These are phyloP conservation scores for Pittosporum tobira DNA, from an alignment of 129 eudicot genomes.

Conservation along the genomic window DNA sequence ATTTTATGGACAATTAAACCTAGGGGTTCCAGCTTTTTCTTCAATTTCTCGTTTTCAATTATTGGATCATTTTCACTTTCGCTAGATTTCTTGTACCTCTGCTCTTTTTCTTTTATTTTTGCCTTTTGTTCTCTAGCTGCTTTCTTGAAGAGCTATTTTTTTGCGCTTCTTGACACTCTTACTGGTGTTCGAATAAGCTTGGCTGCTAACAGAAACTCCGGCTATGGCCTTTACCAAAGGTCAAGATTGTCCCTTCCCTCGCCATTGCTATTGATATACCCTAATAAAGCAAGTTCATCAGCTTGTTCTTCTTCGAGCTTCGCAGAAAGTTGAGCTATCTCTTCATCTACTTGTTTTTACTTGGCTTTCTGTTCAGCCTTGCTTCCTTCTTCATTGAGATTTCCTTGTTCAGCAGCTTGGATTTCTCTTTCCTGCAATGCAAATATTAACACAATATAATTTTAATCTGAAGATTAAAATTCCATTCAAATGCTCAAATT, in stretches of 20 bases:
- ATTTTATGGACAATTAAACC: slow-evolving; percentile 59
- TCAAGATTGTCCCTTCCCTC: slow-evolving; percentile 45
- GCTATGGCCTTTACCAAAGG: slow-evolving; percentile 79
- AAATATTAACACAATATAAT: background rate
- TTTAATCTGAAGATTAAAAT: background rate
- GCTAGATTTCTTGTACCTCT: too few relatives aligned
- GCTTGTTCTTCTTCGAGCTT: slow-evolving; percentile 76
- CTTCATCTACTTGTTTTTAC: slow-evolving; percentile 93
- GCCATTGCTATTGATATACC: slow-evolving; percentile 35
- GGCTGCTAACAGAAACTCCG: slow-evolving; percentile 60
- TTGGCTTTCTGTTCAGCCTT: slow-evolving; percentile 96
- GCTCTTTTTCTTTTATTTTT: slow-evolving; percentile 93
- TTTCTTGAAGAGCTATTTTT: slow-evolving; percentile 82
- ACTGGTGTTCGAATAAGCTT: slow-evolving; percentile 52
- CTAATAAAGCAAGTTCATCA: slow-evolving; percentile 67
- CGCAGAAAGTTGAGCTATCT: slow-evolving; percentile 49
- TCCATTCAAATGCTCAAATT: background rate
- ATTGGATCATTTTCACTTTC: slow-evolving; percentile 51
- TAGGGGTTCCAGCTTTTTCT: slow-evolving; percentile 68
- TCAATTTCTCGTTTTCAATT: slow-evolving; percentile 57
- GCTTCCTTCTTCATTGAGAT: slow-evolving; percentile 79
- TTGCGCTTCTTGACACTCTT: slow-evolving; percentile 76
- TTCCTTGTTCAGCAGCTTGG: slow-evolving; percentile 78
- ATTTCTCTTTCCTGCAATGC: slow-evolving; percentile 67
- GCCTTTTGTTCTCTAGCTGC: slow-evolving; percentile 88